phyloP scores from a whole-genome alignment of 2,329 filamentous ascomycete genomes.

The Aotearoamyces nothofagi region DNA sequence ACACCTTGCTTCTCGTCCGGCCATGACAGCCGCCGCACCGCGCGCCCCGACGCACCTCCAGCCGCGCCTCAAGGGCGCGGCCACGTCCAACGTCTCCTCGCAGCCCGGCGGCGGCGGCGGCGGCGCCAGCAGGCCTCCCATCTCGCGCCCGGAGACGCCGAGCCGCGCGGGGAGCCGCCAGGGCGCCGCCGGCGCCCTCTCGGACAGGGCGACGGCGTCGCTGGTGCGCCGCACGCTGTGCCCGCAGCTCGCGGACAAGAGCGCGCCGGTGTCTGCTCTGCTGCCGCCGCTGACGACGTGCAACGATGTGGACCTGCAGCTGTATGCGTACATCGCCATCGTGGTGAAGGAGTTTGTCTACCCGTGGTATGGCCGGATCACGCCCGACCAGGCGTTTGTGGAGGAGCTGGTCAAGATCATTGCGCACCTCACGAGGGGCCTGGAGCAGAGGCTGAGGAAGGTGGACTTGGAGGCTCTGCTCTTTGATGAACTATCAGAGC shows the following conservation, averaged over 20 bases:
- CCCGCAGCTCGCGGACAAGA: slow-evolving; percentile 48
- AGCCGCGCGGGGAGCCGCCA: slow-evolving; percentile 18
- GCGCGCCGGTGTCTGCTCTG: slow-evolving; percentile 58
- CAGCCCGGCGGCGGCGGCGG: slow-evolving; percentile 8
- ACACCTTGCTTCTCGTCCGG: neutral
- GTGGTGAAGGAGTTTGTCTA: slow-evolving; percentile 83
- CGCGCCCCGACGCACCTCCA: slow-evolving; percentile 13
- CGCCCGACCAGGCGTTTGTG: slow-evolving; percentile 75
- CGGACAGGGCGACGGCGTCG: slow-evolving; percentile 63
- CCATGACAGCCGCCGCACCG: slow-evolving; percentile 12
- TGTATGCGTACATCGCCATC: slow-evolving; percentile 85
- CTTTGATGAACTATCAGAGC: slow-evolving; percentile 73
- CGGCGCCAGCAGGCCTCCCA: slow-evolving; percentile 8
- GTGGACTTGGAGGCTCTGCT: slow-evolving; percentile 72
- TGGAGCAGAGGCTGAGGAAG: slow-evolving; percentile 73
- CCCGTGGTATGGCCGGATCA: slow-evolving; percentile 87
- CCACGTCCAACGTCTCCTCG: slow-evolving; percentile 17
- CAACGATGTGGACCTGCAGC: slow-evolving; percentile 82
- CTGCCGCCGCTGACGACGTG: slow-evolving; percentile 86
- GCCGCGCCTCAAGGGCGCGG: slow-evolving; percentile 20
- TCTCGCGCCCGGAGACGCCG: slow-evolving; percentile 19
- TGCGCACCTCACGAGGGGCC: slow-evolving; percentile 74
- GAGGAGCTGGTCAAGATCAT: slow-evolving; percentile 81
- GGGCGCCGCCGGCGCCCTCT: slow-evolving; percentile 35
- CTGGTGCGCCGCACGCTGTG: slow-evolving; percentile 78